Base-by-base conservation (phyloP, 2,329 filamentous ascomycete genomes). In the Colletotrichum spinosum region DNA sequence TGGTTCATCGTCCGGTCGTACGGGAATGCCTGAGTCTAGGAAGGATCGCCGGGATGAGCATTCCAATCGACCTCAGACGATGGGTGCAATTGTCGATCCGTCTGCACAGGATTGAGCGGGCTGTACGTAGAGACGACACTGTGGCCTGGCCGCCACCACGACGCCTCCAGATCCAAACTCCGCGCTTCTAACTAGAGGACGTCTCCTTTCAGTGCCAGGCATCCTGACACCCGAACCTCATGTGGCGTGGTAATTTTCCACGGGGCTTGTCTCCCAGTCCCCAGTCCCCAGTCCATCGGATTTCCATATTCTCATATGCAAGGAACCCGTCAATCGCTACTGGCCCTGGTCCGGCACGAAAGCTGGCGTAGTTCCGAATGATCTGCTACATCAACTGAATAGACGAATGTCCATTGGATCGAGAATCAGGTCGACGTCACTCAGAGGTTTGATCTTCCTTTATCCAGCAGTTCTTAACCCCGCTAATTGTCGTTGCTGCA, bases 251-350 rank as follows among this genome's bases (percentile, higher is more conserved):
- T 45, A 55, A 50, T 60, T 49, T 42, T 13, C 41, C 44, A 13
- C 50, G 13, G 50, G 37, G 45, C 45, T 37, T 39, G 39, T 39
- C 25, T 25, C 4, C 25, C 25, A 25, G 25, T 38, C 38, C 41
- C 50, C 61, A 55, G 41, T 41, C 62, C 38, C 52, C 48, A 65
- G 12, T 17, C 35, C 58, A 17, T 39, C 52, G 62, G 52, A 57
- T 56, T 12, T 15, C 46, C 48, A 11, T 25, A 62, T 55, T 56
- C 51, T 58, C 25, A 52, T 35, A 62, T 65, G 62, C 57, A 65
- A 55, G 51, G 52, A 62, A 65, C 33, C 62, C 39, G 35, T 25
- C 46, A 52, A 17, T 46, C 38, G 38, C n/a, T 37, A 35, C 52
- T 41, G 17, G 37, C 50, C 61, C 61, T n/a, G 11, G 55, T 45